Percentiles rank a stretch among this genome's conserved stretches.
Conservation (phyloP, 208 protist genomes). For the Endotrypanum monterogeii region DNA sequence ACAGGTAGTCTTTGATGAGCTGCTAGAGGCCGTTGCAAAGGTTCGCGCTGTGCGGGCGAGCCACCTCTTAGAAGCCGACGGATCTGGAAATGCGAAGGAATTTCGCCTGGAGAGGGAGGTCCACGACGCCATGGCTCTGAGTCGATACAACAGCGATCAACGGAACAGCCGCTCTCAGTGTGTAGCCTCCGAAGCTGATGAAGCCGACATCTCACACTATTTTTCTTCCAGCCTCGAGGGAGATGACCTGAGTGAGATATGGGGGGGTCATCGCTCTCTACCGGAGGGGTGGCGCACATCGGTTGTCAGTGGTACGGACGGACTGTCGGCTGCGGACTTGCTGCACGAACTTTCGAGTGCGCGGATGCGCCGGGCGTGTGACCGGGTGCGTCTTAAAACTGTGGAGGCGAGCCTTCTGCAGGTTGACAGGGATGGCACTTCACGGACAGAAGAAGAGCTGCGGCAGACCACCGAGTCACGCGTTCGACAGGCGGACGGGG, state of each 20-base stretch:
- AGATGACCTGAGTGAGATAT: not conserved
- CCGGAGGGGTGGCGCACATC: slow-evolving; percentile 25
- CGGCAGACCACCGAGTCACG: too few species aligned
- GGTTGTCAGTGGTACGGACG: slow-evolving; percentile 12
- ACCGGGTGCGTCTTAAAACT: slow-evolving; percentile 22
- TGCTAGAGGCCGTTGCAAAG: slow-evolving; percentile 34
- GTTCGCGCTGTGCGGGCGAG: slow-evolving; percentile 31
- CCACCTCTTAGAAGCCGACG: slow-evolving; percentile 21
- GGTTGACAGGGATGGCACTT: not conserved
- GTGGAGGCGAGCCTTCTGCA: slow-evolving; percentile 9
- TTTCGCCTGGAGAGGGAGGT: not conserved
- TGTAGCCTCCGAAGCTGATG: not conserved
- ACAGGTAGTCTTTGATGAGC: slow-evolving; percentile 27
- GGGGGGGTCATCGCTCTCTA: not conserved
- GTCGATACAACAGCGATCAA: not conserved
- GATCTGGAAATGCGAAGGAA: not conserved
- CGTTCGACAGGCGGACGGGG: too few species aligned
- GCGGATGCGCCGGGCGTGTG: slow-evolving; percentile 38
- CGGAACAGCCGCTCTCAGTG: not conserved
- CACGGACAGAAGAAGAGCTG: too few species aligned
- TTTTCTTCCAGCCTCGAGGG: not conserved
- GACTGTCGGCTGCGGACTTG: slow-evolving; percentile 20
- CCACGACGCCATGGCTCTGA: not conserved
- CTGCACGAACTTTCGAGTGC: slow-evolving; percentile 29
- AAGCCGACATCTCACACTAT: not conserved